These are phyloP conservation scores for Stellera chamaejasme DNA, from an alignment of 345 rosid genomes.

Conservation along the genomic window DNA sequence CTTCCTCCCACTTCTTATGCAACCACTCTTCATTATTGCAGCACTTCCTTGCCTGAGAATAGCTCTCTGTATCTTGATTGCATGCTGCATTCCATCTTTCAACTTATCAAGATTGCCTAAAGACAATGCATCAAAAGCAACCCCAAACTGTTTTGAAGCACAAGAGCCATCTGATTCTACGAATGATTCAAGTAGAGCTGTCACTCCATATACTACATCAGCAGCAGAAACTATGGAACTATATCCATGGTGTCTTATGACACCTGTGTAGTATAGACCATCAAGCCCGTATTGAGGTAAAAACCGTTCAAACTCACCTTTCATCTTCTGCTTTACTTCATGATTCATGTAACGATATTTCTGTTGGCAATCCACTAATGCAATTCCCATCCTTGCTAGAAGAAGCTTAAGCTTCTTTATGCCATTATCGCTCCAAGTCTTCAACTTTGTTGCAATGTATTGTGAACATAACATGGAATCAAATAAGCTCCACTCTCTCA, in stretches of 20 bases:
- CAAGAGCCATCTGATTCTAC: constrained; percentile 61
- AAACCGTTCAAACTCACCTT: constrained; percentile 75
- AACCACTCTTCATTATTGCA: constrained; percentile 76
- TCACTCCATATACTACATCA: constrained; percentile 91
- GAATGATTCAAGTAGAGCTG: constrained; percentile 94
- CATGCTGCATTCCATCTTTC: constrained; percentile 85
- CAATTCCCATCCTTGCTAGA: constrained; percentile 93
- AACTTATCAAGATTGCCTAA: constrained; percentile 66
- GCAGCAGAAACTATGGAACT: constrained; percentile 96
- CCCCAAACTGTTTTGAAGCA: constrained; percentile 90
- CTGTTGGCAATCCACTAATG: constrained; percentile 89
- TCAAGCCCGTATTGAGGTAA: constrained; percentile 85
- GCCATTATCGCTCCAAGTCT: constrained; percentile 98
- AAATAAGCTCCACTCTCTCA: constrained; percentile 91
- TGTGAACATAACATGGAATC: constrained; percentile 97
- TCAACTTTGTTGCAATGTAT: constrained; percentile 69
- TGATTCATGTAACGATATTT: constrained; percentile 93
- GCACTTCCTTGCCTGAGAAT: constrained; percentile 93
- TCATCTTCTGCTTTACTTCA: constrained; percentile 84
- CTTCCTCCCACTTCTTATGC: constrained; percentile 82
- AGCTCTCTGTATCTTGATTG: constrained; percentile 81
- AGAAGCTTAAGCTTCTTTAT: constrained; percentile 92
- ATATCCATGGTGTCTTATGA: constrained; percentile 79
- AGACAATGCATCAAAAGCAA: constrained; percentile 87
- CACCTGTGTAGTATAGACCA: constrained; percentile 83